Evolutionary conservation across 75 land plant species (phyloP), one percentile per base, ranked within the genome.

Genomic region (Sequoia sempervirens): DNA sequence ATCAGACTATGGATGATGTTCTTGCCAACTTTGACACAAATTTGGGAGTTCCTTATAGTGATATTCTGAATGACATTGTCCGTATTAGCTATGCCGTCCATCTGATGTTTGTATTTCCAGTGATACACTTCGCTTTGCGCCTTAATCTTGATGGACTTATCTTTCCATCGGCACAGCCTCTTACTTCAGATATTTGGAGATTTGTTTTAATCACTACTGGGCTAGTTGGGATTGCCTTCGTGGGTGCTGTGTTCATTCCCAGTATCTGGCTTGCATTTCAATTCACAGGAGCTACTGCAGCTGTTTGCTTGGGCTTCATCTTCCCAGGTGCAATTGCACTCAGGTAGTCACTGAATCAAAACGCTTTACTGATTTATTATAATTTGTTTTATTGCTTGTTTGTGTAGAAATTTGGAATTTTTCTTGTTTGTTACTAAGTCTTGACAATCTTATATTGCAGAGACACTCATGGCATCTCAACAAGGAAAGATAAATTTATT

Each of bases 61-160:
- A 68, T 11, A 34, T 81, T 18, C 41, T 88, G 30, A 50, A 74
- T 72, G 38, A 70, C 53, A 84, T 90, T 52, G 84, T 88, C 45
- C 87, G 89, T 30, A 75, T 88, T 74, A 85, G 89, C 58, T 90
- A 90, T 81, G 91, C 89, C 17, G 46, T 90, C 61, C 91, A 90
- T 82, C 56, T 90, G 38, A 83, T 90, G 87, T 41, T 90, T 68
- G 91, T 90, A 23, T 90, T 88, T 83, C 91, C 89, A 15, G 82
- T 90, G 50, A 56, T 90, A 13, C 86, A 90, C 47, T 90, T 90
- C 43, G 50, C 91, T 23, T 85, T 90, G n/a, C 89, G 91, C 20
- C 83, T 90, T 47, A 90, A 88, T 83, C 83, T 90, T 20, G 91
- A 90, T 75, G 84, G 87, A 23, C 73, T 90, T 36, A 83, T 88